Base-by-base conservation (phyloP, 352 stramenopile genomes). In the Thraustochytrium sp. region DNA sequence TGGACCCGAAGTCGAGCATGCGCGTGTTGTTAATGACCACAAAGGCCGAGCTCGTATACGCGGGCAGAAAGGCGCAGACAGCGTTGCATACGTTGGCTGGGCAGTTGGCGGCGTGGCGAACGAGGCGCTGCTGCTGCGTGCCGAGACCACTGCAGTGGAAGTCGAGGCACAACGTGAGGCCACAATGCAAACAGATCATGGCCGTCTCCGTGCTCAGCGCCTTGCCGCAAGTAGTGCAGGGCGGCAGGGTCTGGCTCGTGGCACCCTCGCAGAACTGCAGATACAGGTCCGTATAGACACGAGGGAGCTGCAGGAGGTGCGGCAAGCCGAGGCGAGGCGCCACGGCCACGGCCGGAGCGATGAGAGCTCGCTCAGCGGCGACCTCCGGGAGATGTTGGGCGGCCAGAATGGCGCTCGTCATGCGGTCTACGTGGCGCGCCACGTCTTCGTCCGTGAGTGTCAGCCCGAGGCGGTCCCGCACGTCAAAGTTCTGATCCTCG, bases 181-280 rank as follows among this genome's bases (percentile, higher is more conserved):
- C 68, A 3, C 68, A 80, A 23, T 80, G 68, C 34, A 80, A 21
- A 26, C 68, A 80, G 38, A 80, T 80, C 68, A 80, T 80, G 26
- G 68, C 42, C 34, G 48, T 61, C 16, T 80, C 68, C 42, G 68
- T 53, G 40, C 34, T 64, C 18, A 80, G 31, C 46, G 48, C 18
- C 44, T 44, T 34, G 9, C 0, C n/a, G 49, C 68, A 80, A 26
- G 49, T 8, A 42, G 18, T 13, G 38, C 68, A 80, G 13, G 37
- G 21, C 26, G 18, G 13, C 8, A 64, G n/a, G 31, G 16, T 23
- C 53, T 80, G n/a, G 34, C 26, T 65, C 2, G 37, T 75, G 2
- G 68, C 31, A 48, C 48, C 65, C 23, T 77, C 40, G 51, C 68
- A 80, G 26, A 80, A 80, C 18, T 38, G 68, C 48, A 80, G 49